Evolutionary conservation across 345 rosid species (phyloP), one percentile per base, ranked within the genome.

Genomic region (Tarenaya hassleriana): DNA sequence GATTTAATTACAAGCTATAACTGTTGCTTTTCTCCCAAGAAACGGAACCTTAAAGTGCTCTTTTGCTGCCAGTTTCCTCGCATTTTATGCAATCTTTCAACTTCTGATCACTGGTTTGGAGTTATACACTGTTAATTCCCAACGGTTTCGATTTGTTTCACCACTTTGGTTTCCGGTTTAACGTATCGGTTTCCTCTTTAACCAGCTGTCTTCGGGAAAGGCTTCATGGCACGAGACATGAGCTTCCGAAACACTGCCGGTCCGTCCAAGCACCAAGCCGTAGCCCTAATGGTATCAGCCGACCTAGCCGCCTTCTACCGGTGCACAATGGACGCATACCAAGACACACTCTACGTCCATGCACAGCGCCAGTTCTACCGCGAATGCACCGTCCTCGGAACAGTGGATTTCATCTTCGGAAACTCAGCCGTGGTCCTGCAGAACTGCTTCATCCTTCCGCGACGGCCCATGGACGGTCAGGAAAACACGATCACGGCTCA

Each of bases 161-260:
- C 61, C 2, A 34, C 79, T 5, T 74, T 73, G 35, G 91, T 75
- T 8, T 83, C 52, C 47, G 83, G 79, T 33, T 11, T 47, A 4
- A 66, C 17, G 8, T 49, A 5, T n/a, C 37, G 50, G 12, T 67
- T 24, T 55, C 40, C 14, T 20, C 15, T 43, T 1, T 21, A 1
- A 17, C 52, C 79, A 86, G 95, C 90, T 19, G 90, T 78, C 14
- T 76, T 86, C 9, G 88, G 95, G 1, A 61, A 75, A 67, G 87
- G 83, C 8, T 82, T 81, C 69, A 60, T 82, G 46, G 92, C 84
- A 3, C 45, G 71, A 49, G 96, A 81, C 19, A 81, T 83, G 77
- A 76, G 78, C 0, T 77, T 87, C 69, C 51, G 34, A 10, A 87
- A 87, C 77, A 83, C 87, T 1, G 96, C 96, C 0, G 92, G 96